These are phyloP conservation scores for Tricholoma matsutake DNA, from an alignment of 768 basidiomycete species.

Conservation along the genomic window DNA sequence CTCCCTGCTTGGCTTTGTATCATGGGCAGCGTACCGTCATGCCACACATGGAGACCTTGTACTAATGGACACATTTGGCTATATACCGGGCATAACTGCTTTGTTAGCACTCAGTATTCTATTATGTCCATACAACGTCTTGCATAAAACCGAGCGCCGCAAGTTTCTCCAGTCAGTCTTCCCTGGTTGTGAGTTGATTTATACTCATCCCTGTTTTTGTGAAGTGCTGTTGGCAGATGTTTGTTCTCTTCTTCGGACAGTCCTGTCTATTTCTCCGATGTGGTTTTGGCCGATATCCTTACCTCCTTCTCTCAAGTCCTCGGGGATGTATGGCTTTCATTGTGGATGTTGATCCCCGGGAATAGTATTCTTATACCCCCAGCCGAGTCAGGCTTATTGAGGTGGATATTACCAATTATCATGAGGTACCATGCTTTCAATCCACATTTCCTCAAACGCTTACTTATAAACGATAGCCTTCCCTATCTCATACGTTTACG, in stretches of 20 bases:
- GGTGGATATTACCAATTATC: constrained; percentile 78
- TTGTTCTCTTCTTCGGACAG: constrained; percentile 56
- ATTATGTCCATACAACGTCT: constrained; percentile 63
- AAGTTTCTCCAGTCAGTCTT: constrained; percentile 72
- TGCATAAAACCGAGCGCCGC: constrained; percentile 70
- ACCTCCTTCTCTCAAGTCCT: constrained; percentile 97
- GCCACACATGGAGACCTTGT: constrained; percentile 53
- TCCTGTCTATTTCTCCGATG: constrained; percentile 83
- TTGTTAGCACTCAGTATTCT: constrained; percentile 55
- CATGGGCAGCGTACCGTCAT: constrained; percentile 69
- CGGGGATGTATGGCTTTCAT: constrained; percentile 89
- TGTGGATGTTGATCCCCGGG: constrained; percentile 83
- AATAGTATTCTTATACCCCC: constrained; percentile 71
- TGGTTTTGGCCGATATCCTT: constrained; percentile 91
- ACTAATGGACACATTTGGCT: constrained; percentile 73
- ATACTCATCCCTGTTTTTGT: constrained; percentile 1
- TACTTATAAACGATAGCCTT: constrained; percentile 41
- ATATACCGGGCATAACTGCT: constrained; percentile 67
- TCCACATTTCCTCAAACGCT: neutral
- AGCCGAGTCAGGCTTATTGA: constrained; percentile 54
- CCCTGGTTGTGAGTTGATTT: constrained; percentile 6
- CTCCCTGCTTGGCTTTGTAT: constrained; percentile 52
- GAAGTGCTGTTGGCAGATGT: constrained; percentile 74
- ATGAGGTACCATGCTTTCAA: constrained; percentile 65
- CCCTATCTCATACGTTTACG: constrained; percentile 90